These are phyloP conservation scores for Kodamaea ohmeri DNA, from an alignment of 1,139 yeast genomes.

Conservation along the genomic window DNA sequence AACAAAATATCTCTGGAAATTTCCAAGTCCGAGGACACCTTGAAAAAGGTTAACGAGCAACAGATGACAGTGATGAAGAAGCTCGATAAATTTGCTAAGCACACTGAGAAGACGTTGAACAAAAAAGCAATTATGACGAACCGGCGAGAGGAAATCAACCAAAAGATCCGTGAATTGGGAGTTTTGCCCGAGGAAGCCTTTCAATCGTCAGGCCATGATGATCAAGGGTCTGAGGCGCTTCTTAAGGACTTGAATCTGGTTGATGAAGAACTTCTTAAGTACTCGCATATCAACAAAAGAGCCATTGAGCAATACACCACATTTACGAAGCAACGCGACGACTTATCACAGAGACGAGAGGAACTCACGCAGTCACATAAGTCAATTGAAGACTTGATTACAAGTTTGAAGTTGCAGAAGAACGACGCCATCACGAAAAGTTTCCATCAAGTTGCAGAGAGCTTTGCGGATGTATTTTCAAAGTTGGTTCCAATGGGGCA, in stretches of 20 bases:
- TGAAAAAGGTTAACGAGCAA: constrained; percentile 53
- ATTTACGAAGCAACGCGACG: constrained; percentile 72
- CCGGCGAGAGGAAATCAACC: constrained; percentile 71
- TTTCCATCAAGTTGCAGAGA: constrained; percentile 70
- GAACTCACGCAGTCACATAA: constrained; percentile 70
- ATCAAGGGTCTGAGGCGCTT: constrained; percentile 51
- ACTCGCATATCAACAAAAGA: constrained; percentile 80
- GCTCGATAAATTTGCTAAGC: constrained; percentile 61
- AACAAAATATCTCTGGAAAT: constrained; percentile 32
- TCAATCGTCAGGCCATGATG: constrained; percentile 37
- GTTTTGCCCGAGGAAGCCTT: constrained; percentile 87
- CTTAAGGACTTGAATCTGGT: constrained; percentile 54
- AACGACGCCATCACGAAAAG: constrained; percentile 80
- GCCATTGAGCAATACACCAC: constrained; percentile 83
- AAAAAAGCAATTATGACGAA: constrained; percentile 58
- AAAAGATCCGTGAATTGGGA: constrained; percentile 78
- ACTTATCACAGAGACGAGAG: constrained; percentile 58
- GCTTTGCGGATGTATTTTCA: constrained; percentile 73
- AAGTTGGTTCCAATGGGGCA: constrained; percentile 80
- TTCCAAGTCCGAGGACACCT: constrained; percentile 34
- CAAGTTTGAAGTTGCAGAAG: constrained; percentile 72
- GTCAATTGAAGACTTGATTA: constrained; percentile 72
- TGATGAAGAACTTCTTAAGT: constrained; percentile 58
- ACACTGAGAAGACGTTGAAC: constrained; percentile 63
- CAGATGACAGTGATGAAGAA: constrained; percentile 55